Conservation (phyloP, 2,329 filamentous ascomycete genomes). For the Fusarium paranaense region DNA sequence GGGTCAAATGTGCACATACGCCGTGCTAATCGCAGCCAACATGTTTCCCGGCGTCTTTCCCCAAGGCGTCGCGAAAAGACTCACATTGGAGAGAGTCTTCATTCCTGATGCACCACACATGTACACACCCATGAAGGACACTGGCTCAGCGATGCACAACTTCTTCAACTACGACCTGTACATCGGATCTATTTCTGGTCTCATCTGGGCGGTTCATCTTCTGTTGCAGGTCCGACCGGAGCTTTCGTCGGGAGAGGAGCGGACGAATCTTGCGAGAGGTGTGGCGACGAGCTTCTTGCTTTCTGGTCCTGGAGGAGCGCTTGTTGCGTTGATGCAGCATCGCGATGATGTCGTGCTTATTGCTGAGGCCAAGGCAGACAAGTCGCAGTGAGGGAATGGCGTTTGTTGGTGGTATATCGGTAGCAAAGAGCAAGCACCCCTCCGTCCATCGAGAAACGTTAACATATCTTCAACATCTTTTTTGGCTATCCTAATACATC, state of each 20-base stretch:
- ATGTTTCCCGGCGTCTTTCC: conserved; percentile 34
- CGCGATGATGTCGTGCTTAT: conserved; percentile 40
- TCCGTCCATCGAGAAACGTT: too few species aligned
- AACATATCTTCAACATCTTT: not conserved
- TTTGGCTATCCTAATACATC: not conserved
- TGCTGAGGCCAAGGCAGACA: conserved; percentile 38
- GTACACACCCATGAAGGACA: conserved; percentile 22
- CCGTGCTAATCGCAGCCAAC: conserved; percentile 14
- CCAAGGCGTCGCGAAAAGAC: conserved; percentile 12
- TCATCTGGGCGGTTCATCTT: conserved; percentile 37
- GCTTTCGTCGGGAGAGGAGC: conserved; percentile 30
- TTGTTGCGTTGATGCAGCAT: conserved; percentile 43
- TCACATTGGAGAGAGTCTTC: conserved; percentile 33
- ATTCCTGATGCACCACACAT: conserved; percentile 36
- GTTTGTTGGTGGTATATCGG: not conserved
- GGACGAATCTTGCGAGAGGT: conserved; percentile 26
- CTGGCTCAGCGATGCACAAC: conserved; percentile 32
- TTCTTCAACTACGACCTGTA: conserved; percentile 45
- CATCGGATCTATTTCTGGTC: conserved; percentile 22
- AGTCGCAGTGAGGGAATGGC: conserved; percentile 30
- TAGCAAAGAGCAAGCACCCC: not conserved
- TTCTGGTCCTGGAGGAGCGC: conserved; percentile 38
- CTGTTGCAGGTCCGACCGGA: conserved; percentile 30
- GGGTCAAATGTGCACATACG: conserved; percentile 37
- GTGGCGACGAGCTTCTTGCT: conserved; percentile 35